Conservation (phyloP, 305 asterid species). For the Fraxinus paxiana region DNA sequence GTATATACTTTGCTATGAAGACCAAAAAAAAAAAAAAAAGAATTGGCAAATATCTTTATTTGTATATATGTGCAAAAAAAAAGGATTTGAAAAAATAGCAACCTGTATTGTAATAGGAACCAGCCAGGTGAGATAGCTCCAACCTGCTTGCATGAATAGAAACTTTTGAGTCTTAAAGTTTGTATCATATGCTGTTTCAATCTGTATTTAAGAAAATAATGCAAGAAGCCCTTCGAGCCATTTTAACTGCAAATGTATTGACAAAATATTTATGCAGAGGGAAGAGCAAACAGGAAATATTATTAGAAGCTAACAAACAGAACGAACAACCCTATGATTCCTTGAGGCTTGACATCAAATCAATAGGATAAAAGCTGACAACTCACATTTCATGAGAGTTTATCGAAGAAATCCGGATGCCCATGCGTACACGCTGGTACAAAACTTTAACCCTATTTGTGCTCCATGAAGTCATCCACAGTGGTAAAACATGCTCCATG, state of each 20-base stretch:
- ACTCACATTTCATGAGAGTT: slow-evolving; percentile 64
- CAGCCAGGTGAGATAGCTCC: slow-evolving; percentile 52
- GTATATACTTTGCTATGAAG: slow-evolving; percentile 57
- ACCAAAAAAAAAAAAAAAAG: slow-evolving; percentile 23
- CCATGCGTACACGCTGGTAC: slow-evolving; percentile 55
- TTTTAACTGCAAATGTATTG: not conserved
- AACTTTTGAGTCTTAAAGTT: slow-evolving; percentile 4
- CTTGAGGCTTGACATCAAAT: not conserved
- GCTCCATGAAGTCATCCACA: slow-evolving; percentile 67
- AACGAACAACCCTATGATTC: not conserved
- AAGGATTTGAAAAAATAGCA: no score
- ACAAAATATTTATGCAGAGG: not conserved
- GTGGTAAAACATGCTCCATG: slow-evolving; percentile 80
- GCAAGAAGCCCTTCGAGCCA: not conserved
- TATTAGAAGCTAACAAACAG: slow-evolving; percentile 9
- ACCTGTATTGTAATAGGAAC: slow-evolving; percentile 51
- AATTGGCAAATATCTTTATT: slow-evolving; percentile 16
- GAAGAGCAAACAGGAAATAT: not conserved
- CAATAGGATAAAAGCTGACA: not conserved
- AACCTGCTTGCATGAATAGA: slow-evolving; percentile 46
- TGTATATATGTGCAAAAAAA: slow-evolving; percentile 7
- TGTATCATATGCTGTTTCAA: slow-evolving; percentile 4
- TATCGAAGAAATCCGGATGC: slow-evolving; percentile 69
- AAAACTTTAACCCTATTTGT: slow-evolving; percentile 34
- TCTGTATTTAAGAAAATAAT: not conserved